Base-by-base conservation (phyloP, 2,329 filamentous ascomycete species). In the Colletotrichum viniferum region DNA sequence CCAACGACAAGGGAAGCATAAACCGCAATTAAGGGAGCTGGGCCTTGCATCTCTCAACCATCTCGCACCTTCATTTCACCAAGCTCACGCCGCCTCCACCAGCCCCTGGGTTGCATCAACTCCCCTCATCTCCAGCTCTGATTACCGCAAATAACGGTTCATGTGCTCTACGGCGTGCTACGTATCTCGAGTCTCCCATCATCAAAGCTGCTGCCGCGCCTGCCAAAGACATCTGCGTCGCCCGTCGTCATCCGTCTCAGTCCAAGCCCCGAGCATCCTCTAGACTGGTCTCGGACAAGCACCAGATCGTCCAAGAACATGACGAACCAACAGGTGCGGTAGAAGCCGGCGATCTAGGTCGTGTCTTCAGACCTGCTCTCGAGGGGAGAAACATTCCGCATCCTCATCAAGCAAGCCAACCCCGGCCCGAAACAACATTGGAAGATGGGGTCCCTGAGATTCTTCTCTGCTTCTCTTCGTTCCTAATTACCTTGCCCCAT, bases 371-470 rank as follows among this genome's bases (percentile, higher is more conserved):
- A 26, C 58, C 34, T 34, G 21, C 24, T 32, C 32, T n/a, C 14
- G 30, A 34, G 34, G 8, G 60, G 34, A 73, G 70, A 69, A 64
- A 68, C 64, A 73, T 68, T 62, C 73, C 56, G 55, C 56, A n/a
- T 71, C 56, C 21, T 64, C 38, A 16, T 68, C 32, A 66, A 36
- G 26, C 69, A 62, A 21, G n/a, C 38, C n/a, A 52, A 52, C 36
- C 69, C 64, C 69, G 63, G 60, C 73, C 48, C 73, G 73, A 76
- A 76, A 76, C 73, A 71, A 65, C 61, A 43, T 55, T n/a, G 24
- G 65, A 60, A 28, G 30, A 48, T 30, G 55, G 69, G 36, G 48
- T 55, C 72, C 63, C 55, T 69, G 70, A 32, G 34, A 63, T 28
- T 69, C 36, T 62, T 30, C 26, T 28, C 34, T 69, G 48, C n/a